Percentiles rank a stretch among this genome's conserved stretches.
Evolutionary conservation across 2,329 filamentous ascomycete species (phyloP).

Genomic region (Grosmannia huntii): DNA sequence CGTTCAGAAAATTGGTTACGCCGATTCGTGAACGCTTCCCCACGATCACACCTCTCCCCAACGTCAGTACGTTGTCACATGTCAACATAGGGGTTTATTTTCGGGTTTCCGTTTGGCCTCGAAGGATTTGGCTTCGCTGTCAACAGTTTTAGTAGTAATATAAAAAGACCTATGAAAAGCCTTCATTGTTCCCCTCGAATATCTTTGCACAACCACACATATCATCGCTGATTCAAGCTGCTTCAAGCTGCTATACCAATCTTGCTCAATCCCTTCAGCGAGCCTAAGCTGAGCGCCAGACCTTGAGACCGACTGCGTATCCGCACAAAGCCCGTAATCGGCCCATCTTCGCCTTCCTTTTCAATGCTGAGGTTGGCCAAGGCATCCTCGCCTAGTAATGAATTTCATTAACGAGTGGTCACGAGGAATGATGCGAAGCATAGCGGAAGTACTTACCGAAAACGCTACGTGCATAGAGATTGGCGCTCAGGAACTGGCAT

Average conservation of each 20-base stretch:
- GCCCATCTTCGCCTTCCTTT: conserved; percentile 88
- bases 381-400: conserved; percentile 78
- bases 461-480: conserved; percentile 89
- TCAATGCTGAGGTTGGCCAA: conserved; percentile 96
- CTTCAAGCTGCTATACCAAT: conserved; percentile 36
- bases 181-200: background rate
- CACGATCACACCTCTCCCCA: no score
- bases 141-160: background rate
- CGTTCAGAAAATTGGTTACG: no score
- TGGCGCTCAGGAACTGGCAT: conserved; percentile 94
- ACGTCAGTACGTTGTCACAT: no score
- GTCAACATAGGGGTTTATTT: no score
- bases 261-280: conserved; percentile 88
- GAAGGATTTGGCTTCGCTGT: background rate
- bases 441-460: conserved; percentile 61
- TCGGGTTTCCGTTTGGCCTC: no score
- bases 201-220: background rate
- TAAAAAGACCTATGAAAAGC: background rate
- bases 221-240: conserved; percentile 15
- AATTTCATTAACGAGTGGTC: background rate
- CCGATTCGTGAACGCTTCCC: no score
- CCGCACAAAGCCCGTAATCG: conserved; percentile 91
- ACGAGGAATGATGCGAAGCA: background rate
- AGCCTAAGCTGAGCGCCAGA: conserved; percentile 82
- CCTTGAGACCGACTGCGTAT: conserved; percentile 97